A percentile compares a stretch with the other conserved stretches of the same genome.
Evolutionary conservation across 2,329 filamentous ascomycete species (phyloP).

Genomic region (Colletotrichum liaoningense): DNA sequence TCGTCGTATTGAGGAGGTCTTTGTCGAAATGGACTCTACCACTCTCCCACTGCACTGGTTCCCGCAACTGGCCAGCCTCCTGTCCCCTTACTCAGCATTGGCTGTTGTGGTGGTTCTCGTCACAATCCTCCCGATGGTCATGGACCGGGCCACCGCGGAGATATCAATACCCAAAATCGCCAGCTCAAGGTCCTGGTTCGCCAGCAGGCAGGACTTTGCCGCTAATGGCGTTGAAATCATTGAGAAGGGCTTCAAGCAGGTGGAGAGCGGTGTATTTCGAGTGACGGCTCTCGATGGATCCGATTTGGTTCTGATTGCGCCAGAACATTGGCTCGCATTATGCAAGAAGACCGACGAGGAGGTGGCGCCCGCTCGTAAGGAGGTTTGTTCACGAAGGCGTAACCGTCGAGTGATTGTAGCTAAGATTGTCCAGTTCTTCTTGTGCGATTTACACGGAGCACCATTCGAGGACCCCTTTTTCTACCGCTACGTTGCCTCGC

Average conservation of each 20-base stretch:
- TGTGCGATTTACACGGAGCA: conserved; percentile 22
- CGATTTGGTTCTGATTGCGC: conserved; percentile 22
- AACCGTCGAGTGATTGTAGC: background rate
- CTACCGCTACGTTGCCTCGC: conserved; percentile 19
- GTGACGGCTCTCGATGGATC: conserved; percentile 27
- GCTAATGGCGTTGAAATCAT: conserved; percentile 30
- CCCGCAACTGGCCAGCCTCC: background rate
- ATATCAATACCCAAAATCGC: conserved; percentile 11
- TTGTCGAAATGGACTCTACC: conserved; percentile 9
- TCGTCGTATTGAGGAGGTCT: background rate
- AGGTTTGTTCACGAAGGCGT: background rate
- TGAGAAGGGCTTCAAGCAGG: conserved; percentile 19
- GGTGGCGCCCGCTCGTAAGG: conserved; percentile 21
- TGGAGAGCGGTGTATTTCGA: conserved; percentile 22
- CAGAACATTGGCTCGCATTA: conserved; percentile 21
- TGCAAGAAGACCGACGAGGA: conserved; percentile 33
- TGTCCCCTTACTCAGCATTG: background rate
- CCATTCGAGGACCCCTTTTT: conserved; percentile 27
- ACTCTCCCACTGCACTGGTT: background rate
- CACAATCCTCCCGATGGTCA: background rate
- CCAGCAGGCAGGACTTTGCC: conserved; percentile 20
- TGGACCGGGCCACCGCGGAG: background rate
- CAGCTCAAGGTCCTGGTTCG: conserved; percentile 27
- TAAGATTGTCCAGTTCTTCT: conserved; percentile 21
- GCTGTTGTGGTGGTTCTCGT: background rate